Conservation (phyloP, 2,329 filamentous ascomycete genomes). For the Arthrobotrys entomopaga region DNA sequence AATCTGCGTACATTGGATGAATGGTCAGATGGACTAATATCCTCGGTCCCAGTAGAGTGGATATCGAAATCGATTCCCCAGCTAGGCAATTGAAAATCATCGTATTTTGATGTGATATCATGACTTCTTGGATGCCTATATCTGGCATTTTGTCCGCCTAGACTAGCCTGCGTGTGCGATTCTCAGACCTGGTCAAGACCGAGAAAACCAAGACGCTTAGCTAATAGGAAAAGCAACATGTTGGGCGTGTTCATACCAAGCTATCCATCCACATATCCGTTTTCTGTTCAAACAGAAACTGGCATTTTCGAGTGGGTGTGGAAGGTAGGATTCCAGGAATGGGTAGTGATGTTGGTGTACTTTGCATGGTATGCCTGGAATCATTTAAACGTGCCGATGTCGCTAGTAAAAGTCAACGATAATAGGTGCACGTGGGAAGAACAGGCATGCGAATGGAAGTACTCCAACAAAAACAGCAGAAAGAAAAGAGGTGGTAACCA, state of each 20-base stretch:
- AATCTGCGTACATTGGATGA: too few species aligned
- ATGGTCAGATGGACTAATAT: too few species aligned
- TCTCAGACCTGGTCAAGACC: background rate
- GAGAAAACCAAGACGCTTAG: background rate
- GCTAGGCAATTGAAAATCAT: slow-evolving; percentile 4
- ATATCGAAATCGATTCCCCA: background rate
- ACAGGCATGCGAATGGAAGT: background rate
- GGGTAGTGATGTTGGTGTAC: background rate
- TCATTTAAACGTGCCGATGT: background rate
- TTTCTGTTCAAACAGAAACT: too few species aligned
- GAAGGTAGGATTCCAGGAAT: background rate
- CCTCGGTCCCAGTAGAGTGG: too few species aligned
- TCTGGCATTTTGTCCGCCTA: background rate
- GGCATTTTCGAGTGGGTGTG: background rate
- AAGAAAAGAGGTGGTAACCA: too few species aligned
- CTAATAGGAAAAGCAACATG: background rate
- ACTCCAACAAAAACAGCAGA: background rate
- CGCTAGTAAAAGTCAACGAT: background rate
- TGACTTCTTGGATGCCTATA: slow-evolving; percentile 1
- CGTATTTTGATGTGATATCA: background rate
- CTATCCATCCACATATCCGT: too few species aligned
- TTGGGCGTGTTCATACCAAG: background rate
- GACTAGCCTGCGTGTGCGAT: background rate
- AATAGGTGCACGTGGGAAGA: background rate
- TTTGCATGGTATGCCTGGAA: background rate